Base-by-base conservation (phyloP, 768 basidiomycete species). In the Tephrocybe sp. region DNA sequence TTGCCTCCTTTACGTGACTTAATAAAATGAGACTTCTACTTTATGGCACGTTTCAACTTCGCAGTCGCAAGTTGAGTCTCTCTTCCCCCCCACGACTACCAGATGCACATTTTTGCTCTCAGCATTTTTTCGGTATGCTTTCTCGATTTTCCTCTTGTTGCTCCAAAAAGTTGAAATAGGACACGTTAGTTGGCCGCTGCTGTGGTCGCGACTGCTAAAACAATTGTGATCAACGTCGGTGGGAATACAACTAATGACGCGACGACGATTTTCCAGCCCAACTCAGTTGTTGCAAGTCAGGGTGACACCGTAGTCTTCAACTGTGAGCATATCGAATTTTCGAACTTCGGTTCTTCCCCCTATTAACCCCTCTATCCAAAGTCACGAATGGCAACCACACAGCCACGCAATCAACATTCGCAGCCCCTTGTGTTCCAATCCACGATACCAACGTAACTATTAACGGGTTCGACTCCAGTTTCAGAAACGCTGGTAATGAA, bases 401-500 rank as follows among this genome's bases (percentile, higher is more conserved):
- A 25, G 81, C 70, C 31, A 83, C 73, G 0, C 77, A 84, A 64
- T 80, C 83, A 9, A 72, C 73, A 2, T 86, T 85, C 59, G 70
- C 67, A 11, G 53, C 56, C 6, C 84, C 83, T 5, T 86, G 84
- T 57, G 64, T 76, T 42, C 73, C 74, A n/a, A 71, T 71, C 1
- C 75, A 80, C 58, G 60, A 69, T 11, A 70, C 76, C 27, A 69
- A 82, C 62, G 25, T 49, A 40, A 71, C 77, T 25, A 66, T 80
- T 55, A 83, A 84, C 57, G 81, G 82, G 8, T 85, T 86, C 64
- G 64, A 82, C 67, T 81, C 80, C 9, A 68, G 67, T 51, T 73
- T 78, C 63, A 77, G 80, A 44, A 54, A 74, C 56, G 73, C 78
- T 4, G 70, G 64, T 34, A 79, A 82, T 57, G 74, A 70, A 40